phyloP scores from a whole-genome alignment of 192 early-diverging fungal genomes.

The Gryganskiella cystojenkinii region DNA sequence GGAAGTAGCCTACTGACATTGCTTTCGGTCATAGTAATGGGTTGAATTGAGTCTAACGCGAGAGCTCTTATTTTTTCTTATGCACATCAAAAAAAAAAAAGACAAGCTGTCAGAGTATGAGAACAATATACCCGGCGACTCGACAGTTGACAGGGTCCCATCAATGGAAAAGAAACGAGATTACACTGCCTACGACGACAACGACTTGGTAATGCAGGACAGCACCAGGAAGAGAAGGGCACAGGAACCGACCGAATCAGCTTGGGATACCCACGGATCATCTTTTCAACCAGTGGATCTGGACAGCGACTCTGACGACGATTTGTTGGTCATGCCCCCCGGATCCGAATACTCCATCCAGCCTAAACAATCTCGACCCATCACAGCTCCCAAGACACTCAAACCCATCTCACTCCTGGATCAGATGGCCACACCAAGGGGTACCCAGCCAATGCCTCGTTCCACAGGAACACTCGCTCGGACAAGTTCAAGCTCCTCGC shows the following conservation, averaged over 20 bases:
- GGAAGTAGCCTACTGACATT: too few species aligned
- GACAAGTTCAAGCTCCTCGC: not conserved
- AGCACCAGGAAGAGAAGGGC: constrained; percentile 21
- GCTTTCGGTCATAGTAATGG: too few species aligned
- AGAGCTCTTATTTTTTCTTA: too few species aligned
- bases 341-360: too few species aligned
- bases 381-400: not conserved
- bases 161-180: too few species aligned
- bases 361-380: not conserved
- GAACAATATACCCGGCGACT: too few species aligned
- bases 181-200: too few species aligned
- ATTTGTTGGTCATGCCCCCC: constrained; percentile 13
- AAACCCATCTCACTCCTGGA: constrained; percentile 24
- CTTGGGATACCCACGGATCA: not conserved
- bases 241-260: not conserved
- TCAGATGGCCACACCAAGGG: constrained; percentile 40
- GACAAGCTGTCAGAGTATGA: too few species aligned
- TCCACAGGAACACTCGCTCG: not conserved
- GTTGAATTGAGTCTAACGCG: too few species aligned
- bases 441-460: constrained; percentile 32
- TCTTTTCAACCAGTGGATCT: not conserved
- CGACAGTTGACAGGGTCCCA: too few species aligned
- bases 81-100: too few species aligned
- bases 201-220: too few species aligned
- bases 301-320: constrained; percentile 37